phyloP scores from a whole-genome alignment of 129 eudicot genomes.

The Artemisia argyi region DNA sequence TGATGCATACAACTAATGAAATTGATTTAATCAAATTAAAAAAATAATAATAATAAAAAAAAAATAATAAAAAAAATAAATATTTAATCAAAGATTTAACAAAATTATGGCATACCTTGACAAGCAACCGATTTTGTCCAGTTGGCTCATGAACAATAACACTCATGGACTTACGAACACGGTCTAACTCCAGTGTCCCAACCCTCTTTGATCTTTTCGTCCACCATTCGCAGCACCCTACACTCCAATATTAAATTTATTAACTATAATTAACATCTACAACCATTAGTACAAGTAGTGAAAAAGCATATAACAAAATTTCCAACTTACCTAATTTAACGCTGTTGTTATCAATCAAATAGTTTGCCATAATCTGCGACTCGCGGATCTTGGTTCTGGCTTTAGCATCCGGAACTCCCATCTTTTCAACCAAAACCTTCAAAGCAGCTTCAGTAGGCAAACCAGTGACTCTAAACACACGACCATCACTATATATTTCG shows the following conservation, averaged over 20 bases:
- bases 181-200: constrained; percentile 88
- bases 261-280: too few species aligned
- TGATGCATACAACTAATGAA: too few species aligned
- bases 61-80: too few species aligned
- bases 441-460: constrained; percentile 95
- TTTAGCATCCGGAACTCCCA: constrained; percentile 71
- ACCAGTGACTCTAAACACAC: constrained; percentile 54
- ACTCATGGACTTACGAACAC: constrained; percentile 85
- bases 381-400: constrained; percentile 49
- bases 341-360: constrained; percentile 47
- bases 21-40: too few species aligned
- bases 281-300: neutral
- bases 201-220: constrained; percentile 65
- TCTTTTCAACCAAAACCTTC: constrained; percentile 82
- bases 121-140: constrained; percentile 71
- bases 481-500: constrained; percentile 57
- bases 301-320: neutral
- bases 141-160: constrained; percentile 64
- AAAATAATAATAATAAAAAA: too few species aligned
- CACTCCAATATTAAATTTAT: neutral
- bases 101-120: constrained; percentile 49
- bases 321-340: constrained; percentile 47
- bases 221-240: constrained; percentile 82
- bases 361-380: constrained; percentile 43
- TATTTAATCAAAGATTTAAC: neutral